Conservation (phyloP, 106 monocot genomes). For the Alisma plantagoaquatica region DNA sequence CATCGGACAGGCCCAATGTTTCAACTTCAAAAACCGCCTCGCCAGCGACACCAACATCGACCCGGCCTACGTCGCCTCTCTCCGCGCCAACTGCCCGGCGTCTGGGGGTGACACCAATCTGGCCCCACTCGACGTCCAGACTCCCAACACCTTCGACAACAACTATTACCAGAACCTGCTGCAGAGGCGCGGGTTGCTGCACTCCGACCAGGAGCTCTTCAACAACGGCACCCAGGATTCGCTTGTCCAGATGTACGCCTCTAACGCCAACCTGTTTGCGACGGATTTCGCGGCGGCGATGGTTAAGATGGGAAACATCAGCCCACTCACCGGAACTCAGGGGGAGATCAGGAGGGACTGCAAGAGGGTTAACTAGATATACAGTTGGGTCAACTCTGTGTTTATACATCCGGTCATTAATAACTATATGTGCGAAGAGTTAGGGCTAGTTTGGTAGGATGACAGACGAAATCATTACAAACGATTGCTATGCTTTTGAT, state of each 20-base stretch:
- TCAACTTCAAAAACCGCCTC: too few species aligned
- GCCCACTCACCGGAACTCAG: too few species aligned
- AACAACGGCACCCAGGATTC: too few species aligned
- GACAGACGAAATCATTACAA: not conserved
- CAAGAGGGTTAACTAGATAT: too few species aligned
- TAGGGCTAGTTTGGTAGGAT: too few species aligned
- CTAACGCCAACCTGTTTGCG: not conserved
- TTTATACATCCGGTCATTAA: not conserved
- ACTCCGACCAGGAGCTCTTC: slow-evolving; percentile 54
- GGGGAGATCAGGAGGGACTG: too few species aligned
- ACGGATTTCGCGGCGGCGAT: not conserved
- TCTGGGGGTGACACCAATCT: not conserved
- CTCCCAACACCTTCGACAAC: slow-evolving; percentile 43
- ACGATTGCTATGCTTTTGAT: not conserved
- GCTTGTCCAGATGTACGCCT: too few species aligned
- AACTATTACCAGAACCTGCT: slow-evolving; percentile 40
- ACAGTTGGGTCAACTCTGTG: not conserved
- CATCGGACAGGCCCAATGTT: not conserved
- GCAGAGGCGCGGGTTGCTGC: slow-evolving; percentile 23
- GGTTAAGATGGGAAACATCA: too few species aligned
- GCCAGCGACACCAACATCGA: too few species aligned
- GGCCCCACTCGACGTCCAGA: slow-evolving; percentile 32
- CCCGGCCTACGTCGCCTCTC: slow-evolving; percentile 16
- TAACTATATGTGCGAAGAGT: not conserved
- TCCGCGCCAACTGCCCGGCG: slow-evolving; percentile 5